Conservation (phyloP, 2,329 filamentous ascomycete species). For the Teratosphaeria gauchensis region DNA sequence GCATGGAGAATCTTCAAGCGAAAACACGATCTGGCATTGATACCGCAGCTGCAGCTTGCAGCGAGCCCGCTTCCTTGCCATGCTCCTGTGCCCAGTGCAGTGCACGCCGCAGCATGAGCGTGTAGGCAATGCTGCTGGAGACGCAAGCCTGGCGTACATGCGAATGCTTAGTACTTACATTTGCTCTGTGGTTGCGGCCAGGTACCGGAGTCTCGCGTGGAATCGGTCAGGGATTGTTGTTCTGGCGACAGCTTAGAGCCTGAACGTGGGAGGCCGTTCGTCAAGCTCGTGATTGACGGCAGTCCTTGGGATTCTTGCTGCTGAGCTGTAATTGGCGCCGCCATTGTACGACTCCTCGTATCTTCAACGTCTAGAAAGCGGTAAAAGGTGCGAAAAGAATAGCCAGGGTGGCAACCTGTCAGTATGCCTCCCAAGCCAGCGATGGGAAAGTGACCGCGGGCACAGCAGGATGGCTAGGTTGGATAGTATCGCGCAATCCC, state of each 20-base stretch:
- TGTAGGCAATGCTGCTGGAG: not conserved
- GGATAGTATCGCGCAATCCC: not conserved
- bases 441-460: not conserved
- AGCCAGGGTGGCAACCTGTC: not conserved
- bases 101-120: not conserved
- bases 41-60: too few species aligned
- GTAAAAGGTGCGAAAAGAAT: not conserved
- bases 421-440: not conserved
- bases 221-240: slow-evolving; percentile 20
- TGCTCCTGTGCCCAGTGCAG: not conserved
- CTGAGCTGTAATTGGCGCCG: slow-evolving; percentile 12
- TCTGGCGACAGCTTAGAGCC: slow-evolving; percentile 21
- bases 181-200: slow-evolving; percentile 29
- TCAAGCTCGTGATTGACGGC: slow-evolving; percentile 28
- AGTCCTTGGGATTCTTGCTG: slow-evolving; percentile 18
- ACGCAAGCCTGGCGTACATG: not conserved
- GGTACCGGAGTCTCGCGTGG: slow-evolving; percentile 28
- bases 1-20: not conserved
- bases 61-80: not conserved
- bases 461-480: not conserved
- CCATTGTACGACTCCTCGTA: slow-evolving; percentile 12
- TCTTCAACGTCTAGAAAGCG: not conserved
- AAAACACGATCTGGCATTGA: not conserved
- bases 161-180: slow-evolving; percentile 18
- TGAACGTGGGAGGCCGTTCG: slow-evolving; percentile 24